These are phyloP conservation scores for Hypocrella siamensis DNA, from an alignment of 2,329 filamentous ascomycete species.

Conservation along the genomic window DNA sequence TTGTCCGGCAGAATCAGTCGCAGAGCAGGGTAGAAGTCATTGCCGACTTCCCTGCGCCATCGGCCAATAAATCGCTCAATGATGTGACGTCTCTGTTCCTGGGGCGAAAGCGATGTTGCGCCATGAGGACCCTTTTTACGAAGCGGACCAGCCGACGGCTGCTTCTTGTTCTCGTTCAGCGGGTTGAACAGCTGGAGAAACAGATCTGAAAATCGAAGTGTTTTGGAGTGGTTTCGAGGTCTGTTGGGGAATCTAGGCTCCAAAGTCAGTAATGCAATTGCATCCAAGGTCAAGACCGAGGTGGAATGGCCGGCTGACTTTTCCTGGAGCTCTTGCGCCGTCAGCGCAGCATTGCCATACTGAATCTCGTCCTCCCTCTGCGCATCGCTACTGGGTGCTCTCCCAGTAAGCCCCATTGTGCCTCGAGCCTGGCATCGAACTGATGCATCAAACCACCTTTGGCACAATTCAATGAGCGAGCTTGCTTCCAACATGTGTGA, in stretches of 20 bases:
- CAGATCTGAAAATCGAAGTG: slow-evolving; percentile 68
- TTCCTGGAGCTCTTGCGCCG: slow-evolving; percentile 26
- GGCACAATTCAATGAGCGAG: too few relatives aligned
- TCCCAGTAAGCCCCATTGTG: too few relatives aligned
- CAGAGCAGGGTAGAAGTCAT: slow-evolving; percentile 87
- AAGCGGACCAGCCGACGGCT: slow-evolving; percentile 38
- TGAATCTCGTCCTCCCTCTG: slow-evolving; percentile 35
- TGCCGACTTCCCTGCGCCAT: slow-evolving; percentile 78
- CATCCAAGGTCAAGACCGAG: not conserved
- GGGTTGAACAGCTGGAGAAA: slow-evolving; percentile 71
- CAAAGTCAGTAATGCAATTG: not conserved
- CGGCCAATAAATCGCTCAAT: slow-evolving; percentile 73
- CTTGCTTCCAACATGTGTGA: too few relatives aligned
- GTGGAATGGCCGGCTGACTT: slow-evolving; percentile 15
- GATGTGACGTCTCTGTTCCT: slow-evolving; percentile 65
- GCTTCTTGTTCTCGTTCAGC: slow-evolving; percentile 60
- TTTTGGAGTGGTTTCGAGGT: slow-evolving; percentile 65
- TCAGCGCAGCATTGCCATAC: slow-evolving; percentile 25
- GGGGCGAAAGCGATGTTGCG: slow-evolving; percentile 43
- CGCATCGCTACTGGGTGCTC: slow-evolving; percentile 24
- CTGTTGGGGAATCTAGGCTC: slow-evolving; percentile 59
- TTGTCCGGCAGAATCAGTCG: slow-evolving; percentile 85
- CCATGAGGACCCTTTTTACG: slow-evolving; percentile 46
- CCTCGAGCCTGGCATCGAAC: too few relatives aligned
- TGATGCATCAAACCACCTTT: too few relatives aligned